phyloP scores from a whole-genome alignment of 305 asterid species.

The Solanum hybrid region DNA sequence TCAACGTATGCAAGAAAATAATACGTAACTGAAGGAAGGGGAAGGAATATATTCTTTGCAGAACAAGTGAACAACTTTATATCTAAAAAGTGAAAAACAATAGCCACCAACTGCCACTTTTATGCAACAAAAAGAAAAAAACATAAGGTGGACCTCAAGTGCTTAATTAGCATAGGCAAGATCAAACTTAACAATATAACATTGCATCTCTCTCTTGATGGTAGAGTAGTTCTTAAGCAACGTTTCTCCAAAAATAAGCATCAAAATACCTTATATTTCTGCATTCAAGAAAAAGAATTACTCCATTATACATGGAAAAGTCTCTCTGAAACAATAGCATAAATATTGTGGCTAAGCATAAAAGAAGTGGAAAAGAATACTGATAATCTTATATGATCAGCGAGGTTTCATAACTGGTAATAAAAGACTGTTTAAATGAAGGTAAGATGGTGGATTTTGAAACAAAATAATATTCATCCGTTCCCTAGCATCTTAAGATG shows the following conservation, averaged over 20 bases:
- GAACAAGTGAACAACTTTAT: neutral
- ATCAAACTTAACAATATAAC: neutral
- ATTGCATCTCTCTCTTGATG: neutral
- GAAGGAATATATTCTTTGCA: conserved; percentile 9
- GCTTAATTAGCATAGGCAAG: neutral
- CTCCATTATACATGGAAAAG: neutral
- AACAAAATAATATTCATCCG: neutral
- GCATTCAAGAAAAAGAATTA: neutral
- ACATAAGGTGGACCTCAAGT: neutral
- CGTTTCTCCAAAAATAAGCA: neutral
- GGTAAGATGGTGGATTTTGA: neutral
- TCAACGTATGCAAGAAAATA: neutral
- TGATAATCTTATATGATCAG: neutral
- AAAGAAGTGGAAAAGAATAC: neutral
- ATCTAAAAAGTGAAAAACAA: neutral
- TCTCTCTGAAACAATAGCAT: neutral
- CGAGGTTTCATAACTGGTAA: neutral
- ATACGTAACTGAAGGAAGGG: neutral
- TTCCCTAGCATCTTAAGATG: neutral
- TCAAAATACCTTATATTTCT: neutral
- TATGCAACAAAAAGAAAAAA: neutral
- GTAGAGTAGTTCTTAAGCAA: conserved; percentile 5
- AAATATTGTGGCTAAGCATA: neutral
- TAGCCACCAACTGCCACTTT: neutral
- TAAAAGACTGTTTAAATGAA: neutral